Conservation (phyloP, 495 filamentous ascomycete species). For the Glarea lozoyensis region DNA sequence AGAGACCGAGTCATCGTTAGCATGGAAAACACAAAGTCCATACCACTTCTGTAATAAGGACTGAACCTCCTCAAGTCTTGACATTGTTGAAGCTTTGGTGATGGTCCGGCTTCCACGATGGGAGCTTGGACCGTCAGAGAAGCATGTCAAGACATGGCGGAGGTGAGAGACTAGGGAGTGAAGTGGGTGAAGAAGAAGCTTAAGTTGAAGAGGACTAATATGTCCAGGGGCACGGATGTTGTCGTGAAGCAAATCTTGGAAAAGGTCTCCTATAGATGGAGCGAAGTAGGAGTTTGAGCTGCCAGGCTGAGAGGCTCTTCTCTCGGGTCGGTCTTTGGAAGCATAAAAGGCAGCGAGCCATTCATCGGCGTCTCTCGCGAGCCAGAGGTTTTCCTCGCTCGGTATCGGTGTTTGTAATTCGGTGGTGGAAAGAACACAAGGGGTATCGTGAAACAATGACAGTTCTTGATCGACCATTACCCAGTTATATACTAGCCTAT, state of each 20-base stretch:
- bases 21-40: conserved; percentile 33
- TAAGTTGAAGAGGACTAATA: conserved; percentile 38
- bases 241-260: conserved; percentile 43
- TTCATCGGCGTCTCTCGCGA: conserved; percentile 26
- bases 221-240: conserved; percentile 24
- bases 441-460: conserved; percentile 52
- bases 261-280: conserved; percentile 48
- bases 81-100: conserved; percentile 40
- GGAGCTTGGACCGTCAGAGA: conserved; percentile 26
- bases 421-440: conserved; percentile 45
- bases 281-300: conserved; percentile 30
- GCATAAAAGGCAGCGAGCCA: conserved; percentile 43
- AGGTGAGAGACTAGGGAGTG: conserved; percentile 40
- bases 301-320: conserved; percentile 24
- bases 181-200: conserved; percentile 43
- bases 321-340: conserved; percentile 25
- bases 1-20: conserved; percentile 27
- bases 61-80: conserved; percentile 45
- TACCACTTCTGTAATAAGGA: conserved; percentile 49
- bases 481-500: conserved; percentile 54
- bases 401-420: conserved; percentile 51
- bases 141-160: conserved; percentile 37
- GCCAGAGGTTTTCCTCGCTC: conserved; percentile 34
- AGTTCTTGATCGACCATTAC: conserved; percentile 60
- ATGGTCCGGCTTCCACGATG: conserved; percentile 29